A percentile compares a stretch with the other conserved stretches of the same genome.
phyloP scores from a whole-genome alignment of 2,329 filamentous ascomycete genomes.

The Thelonectria rubi region DNA sequence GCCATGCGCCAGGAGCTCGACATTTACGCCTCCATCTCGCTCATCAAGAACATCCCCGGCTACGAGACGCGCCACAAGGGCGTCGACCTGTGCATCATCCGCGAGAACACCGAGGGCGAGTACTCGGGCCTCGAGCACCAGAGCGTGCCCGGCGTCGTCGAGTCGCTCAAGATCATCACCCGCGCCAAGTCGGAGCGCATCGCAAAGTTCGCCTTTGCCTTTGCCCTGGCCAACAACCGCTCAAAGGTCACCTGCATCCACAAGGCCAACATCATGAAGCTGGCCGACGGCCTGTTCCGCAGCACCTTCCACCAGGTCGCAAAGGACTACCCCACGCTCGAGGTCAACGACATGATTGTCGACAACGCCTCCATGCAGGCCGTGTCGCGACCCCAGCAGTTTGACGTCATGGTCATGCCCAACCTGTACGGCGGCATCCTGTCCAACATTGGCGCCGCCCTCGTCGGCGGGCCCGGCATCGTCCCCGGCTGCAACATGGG shows the following conservation, averaged over 20 bases:
- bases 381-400: conserved; percentile 94
- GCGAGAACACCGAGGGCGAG: conserved; percentile 99
- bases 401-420: conserved; percentile 99
- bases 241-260: conserved; percentile 99
- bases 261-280: conserved; percentile 99
- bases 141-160: conserved; percentile 93
- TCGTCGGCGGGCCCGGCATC: conserved; percentile 95
- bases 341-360: conserved; percentile 99
- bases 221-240: conserved; percentile 97
- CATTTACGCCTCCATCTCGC: conserved; percentile 97
- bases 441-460: conserved; percentile 97
- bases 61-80: conserved; percentile 97
- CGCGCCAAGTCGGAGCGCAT: conserved; percentile 99
- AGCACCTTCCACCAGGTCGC: conserved; percentile 94
- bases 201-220: conserved; percentile 97
- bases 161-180: conserved; percentile 99
- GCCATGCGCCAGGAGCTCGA: conserved; percentile 98
- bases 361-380: conserved; percentile 99
- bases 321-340: conserved; percentile 93
- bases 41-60: conserved; percentile 99
- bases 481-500: conserved; percentile 99
- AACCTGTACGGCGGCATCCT: conserved; percentile 99
- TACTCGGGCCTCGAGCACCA: conserved; percentile 99
- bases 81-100: conserved; percentile 98
- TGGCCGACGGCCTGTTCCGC: conserved; percentile 98